phyloP scores from a whole-genome alignment of 495 filamentous ascomycete genomes.

The Trichoderma gamsii region DNA sequence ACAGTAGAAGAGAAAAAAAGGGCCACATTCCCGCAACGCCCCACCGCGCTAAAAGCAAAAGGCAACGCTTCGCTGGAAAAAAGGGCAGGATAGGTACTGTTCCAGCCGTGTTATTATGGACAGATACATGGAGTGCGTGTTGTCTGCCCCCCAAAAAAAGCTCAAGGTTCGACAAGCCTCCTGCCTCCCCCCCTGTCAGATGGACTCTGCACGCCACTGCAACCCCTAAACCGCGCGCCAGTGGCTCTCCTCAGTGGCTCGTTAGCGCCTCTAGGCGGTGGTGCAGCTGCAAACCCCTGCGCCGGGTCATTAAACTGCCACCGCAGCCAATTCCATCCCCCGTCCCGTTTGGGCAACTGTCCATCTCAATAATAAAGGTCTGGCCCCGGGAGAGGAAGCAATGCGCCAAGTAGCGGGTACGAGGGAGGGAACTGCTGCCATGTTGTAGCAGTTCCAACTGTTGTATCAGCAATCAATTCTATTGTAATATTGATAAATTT shows the following conservation, averaged over 20 bases:
- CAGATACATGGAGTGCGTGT: slow-evolving; percentile 7
- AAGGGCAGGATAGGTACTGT: not conserved
- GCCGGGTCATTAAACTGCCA: slow-evolving; percentile 13
- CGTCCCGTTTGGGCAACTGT: slow-evolving; percentile 14
- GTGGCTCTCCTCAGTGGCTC: not conserved
- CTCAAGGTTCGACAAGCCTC: not conserved
- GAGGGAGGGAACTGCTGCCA: not conserved
- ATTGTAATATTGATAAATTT: too few species aligned
- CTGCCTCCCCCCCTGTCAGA: not conserved
- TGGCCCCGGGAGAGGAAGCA: not conserved
- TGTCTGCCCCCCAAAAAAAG: not conserved
- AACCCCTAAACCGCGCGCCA: slow-evolving; percentile 13
- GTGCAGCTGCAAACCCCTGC: slow-evolving; percentile 9
- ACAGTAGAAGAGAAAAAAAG: slow-evolving; percentile 2
- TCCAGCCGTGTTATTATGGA: not conserved
- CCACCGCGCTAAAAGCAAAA: slow-evolving; percentile 1
- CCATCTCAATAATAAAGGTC: slow-evolving; percentile 5
- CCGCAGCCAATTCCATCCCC: slow-evolving; percentile 16
- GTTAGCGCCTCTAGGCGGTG: not conserved
- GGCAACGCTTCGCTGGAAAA: slow-evolving; percentile 8
- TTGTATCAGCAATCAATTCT: too few species aligned
- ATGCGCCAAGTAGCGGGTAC: not conserved
- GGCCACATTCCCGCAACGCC: not conserved
- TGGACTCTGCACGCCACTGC: slow-evolving; percentile 9
- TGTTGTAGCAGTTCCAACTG: too few species aligned